Base-by-base conservation (phyloP, 2,329 filamentous ascomycete species). In the Paecilomyces formosus region DNA sequence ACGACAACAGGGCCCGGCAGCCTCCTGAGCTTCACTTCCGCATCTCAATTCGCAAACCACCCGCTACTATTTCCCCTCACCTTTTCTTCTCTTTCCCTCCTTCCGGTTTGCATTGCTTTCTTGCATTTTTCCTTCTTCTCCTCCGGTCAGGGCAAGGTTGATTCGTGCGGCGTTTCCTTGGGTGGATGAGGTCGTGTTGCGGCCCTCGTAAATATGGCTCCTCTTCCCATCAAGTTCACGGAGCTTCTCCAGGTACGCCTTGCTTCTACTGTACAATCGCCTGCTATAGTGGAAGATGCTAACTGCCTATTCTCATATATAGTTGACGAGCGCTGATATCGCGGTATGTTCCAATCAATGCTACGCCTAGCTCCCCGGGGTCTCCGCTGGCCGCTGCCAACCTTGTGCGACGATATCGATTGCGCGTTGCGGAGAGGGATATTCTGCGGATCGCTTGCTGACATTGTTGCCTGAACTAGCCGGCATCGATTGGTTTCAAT, bases 151-250 rank as follows among this genome's bases (percentile, higher is more conserved):
- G 66, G 50, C 21, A 28, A 24, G 15, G 22, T 52, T 69, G 67
- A 58, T 67, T 73, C 68, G 65, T 68, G 66, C 65, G 72, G 73
- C 70, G 71, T 75, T 74, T 64, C 61, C 63, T 71, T 68, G 61
- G 71, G 71, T 70, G 73, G 69, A 74, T 76, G 68, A 74, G 73
- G 74, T 74, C 72, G 70, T 71, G 61, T 66, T 68, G 64, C 72
- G 70, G 70, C 74, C 70, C 69, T 72, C 67, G 71, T 75, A 76
- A 78, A 72, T 75, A 80, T 80, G 78, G 78, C 77, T 71, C 84
- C 87, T 78, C 82, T 95, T 73, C 91, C 90, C 72, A 96, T 96
- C 80, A 92, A 91, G 82, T 95, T 96, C 79, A 89, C 88, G 76
- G 92, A 96, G 86, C 85, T 93, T 72, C 84, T 93, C 76, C 89